Evolutionary conservation across 2,329 filamentous ascomycete genomes (phyloP).

Genomic region (Alternaria ventricosa): DNA sequence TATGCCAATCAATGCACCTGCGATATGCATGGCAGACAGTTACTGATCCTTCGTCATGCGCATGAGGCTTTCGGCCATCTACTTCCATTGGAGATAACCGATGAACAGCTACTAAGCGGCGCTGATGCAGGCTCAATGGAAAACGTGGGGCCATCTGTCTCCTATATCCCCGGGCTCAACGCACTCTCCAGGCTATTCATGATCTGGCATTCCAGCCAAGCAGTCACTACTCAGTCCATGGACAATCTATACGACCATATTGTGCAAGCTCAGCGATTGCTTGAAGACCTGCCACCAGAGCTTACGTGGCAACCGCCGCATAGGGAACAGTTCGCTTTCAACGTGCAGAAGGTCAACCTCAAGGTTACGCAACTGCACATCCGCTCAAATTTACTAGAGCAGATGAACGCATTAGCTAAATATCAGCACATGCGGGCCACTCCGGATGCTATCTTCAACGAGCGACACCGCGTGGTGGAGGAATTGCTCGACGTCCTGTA

Average conservation of each 20-base stretch:
- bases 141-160: neutral
- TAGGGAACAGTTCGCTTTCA: constrained; percentile 22
- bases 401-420: constrained; percentile 25
- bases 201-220: constrained; percentile 30
- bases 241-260: constrained; percentile 24
- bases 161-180: constrained; percentile 26
- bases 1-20: constrained; percentile 26
- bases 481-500: constrained; percentile 25
- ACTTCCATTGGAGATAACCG: constrained; percentile 19
- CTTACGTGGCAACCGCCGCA: constrained; percentile 13
- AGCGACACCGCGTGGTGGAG: constrained; percentile 24
- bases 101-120: constrained; percentile 15
- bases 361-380: constrained; percentile 31
- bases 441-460: constrained; percentile 22
- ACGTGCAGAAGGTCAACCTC: constrained; percentile 29
- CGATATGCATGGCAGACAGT: constrained; percentile 25
- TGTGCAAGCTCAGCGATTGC: constrained; percentile 14
- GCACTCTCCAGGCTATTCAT: constrained; percentile 25
- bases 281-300: constrained; percentile 19
- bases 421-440: constrained; percentile 17
- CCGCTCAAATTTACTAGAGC: constrained; percentile 28
- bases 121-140: neutral
- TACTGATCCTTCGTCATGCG: constrained; percentile 20
- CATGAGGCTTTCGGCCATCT: constrained; percentile 18
- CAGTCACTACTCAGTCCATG: constrained; percentile 16